These are phyloP conservation scores for Leccinum olivaceopallidum DNA, from an alignment of 768 basidiomycete genomes.

Conservation along the genomic window DNA sequence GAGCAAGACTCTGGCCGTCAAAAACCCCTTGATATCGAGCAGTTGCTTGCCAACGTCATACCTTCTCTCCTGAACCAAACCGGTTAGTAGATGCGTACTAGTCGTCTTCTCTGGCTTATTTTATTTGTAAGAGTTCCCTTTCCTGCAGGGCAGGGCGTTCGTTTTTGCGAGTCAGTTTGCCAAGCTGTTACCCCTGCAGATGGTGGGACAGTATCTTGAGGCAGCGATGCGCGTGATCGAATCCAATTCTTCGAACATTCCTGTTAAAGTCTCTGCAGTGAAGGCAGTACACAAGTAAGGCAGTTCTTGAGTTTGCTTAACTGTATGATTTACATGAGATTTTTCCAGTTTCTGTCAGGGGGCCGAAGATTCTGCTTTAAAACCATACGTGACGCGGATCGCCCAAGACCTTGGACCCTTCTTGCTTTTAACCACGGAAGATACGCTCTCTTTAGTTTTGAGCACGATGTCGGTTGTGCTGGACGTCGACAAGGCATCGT, in stretches of 20 bases:
- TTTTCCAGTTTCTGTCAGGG: constrained; percentile 66
- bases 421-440: constrained; percentile 75
- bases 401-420: constrained; percentile 84
- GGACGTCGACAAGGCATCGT: constrained; percentile 68
- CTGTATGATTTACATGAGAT: constrained; percentile 7
- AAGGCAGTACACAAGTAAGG: constrained; percentile 90
- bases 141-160: constrained; percentile 93
- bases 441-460: constrained; percentile 84
- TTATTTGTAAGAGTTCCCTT: constrained; percentile 66
- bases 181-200: constrained; percentile 64
- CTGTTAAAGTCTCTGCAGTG: constrained; percentile 92
- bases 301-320: background rate
- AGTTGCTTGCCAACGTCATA: constrained; percentile 74
- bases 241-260: constrained; percentile 65
- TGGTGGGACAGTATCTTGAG: constrained; percentile 84
- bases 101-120: constrained; percentile 1
- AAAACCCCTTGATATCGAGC: constrained; percentile 76
- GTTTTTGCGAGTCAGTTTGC: constrained; percentile 93
- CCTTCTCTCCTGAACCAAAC: constrained; percentile 71
- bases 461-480: constrained; percentile 83
- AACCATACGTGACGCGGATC: constrained; percentile 69
- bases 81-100: constrained; percentile 47
- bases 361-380: constrained; percentile 54
- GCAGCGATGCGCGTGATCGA: constrained; percentile 88
- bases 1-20: constrained; percentile 62